phyloP scores from a whole-genome alignment of 768 basidiomycete species.

The Rhizopogon vinicolor region DNA sequence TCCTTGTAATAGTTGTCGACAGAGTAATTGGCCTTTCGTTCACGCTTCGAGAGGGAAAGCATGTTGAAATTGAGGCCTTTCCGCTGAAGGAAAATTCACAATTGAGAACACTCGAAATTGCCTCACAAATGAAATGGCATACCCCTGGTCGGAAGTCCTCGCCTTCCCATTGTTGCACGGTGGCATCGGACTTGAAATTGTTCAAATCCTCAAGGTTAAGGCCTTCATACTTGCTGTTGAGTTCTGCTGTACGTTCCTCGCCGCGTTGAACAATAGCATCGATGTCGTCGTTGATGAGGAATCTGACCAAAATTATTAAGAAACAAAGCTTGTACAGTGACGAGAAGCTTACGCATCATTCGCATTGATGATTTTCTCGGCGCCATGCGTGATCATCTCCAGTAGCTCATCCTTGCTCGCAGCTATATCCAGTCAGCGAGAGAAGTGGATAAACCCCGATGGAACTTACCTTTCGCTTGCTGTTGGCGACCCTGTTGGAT shows the following conservation, averaged over 20 bases:
- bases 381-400: slow-evolving; percentile 98
- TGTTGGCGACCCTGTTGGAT: slow-evolving; percentile 94
- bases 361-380: slow-evolving; percentile 91
- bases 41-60: slow-evolving; percentile 86
- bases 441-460: not conserved
- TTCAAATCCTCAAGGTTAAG: slow-evolving; percentile 93
- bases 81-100: slow-evolving; percentile 34
- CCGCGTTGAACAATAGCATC: slow-evolving; percentile 90
- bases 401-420: slow-evolving; percentile 94
- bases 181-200: slow-evolving; percentile 94
- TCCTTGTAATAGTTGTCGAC: slow-evolving; percentile 96
- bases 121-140: slow-evolving; percentile 14
- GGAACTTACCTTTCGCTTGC: slow-evolving; percentile 58
- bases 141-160: slow-evolving; percentile 85
- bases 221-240: slow-evolving; percentile 89
- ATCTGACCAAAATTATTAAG: slow-evolving; percentile 32
- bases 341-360: slow-evolving; percentile 54
- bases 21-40: slow-evolving; percentile 91
- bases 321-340: not conserved
- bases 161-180: slow-evolving; percentile 92
- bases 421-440: slow-evolving; percentile 37
- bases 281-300: slow-evolving; percentile 84
- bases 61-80: slow-evolving; percentile 73
- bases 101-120: slow-evolving; percentile 1
- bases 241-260: slow-evolving; percentile 82